Evolutionary conservation across 2,329 filamentous ascomycete species (phyloP).

Genomic region (Pseudocercospora eumusae): DNA sequence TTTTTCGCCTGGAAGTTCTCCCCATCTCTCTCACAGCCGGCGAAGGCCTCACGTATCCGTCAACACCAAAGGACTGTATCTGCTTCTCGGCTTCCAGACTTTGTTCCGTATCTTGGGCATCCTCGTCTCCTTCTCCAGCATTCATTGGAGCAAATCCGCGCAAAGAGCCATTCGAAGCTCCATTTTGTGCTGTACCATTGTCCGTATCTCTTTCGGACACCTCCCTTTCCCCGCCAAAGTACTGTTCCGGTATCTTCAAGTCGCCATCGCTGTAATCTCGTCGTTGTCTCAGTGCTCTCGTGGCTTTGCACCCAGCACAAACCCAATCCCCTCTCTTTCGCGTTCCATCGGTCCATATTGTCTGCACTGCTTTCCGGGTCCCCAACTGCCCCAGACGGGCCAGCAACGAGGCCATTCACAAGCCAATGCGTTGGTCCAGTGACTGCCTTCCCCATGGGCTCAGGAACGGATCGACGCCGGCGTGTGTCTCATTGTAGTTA

Average conservation of each 20-base stretch:
- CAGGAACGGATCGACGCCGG: slow-evolving; percentile 9
- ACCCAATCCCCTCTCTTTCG: slow-evolving; percentile 28
- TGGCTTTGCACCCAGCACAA: slow-evolving; percentile 28
- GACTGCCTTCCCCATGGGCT: slow-evolving; percentile 24
- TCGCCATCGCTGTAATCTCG: slow-evolving; percentile 27
- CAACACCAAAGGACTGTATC: background rate
- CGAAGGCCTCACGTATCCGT: background rate
- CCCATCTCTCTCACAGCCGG: background rate
- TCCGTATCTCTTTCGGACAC: background rate
- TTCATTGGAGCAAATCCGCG: background rate
- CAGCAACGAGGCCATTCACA: slow-evolving; percentile 32
- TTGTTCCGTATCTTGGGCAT: background rate
- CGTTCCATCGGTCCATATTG: slow-evolving; percentile 25
- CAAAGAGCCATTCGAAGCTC: background rate
- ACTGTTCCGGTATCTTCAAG: background rate
- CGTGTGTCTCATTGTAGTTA: background rate
- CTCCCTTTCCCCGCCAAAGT: background rate
- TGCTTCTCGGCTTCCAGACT: background rate
- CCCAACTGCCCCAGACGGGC: slow-evolving; percentile 31
- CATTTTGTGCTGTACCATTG: background rate
- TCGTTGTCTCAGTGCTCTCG: slow-evolving; percentile 20
- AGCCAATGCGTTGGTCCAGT: slow-evolving; percentile 17
- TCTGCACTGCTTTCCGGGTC: slow-evolving; percentile 23
- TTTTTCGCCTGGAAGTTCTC: background rate
- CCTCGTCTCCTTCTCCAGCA: background rate